A percentile compares a stretch with the other conserved stretches of the same genome.
Evolutionary conservation across 1,284 basidiomycete species (phyloP).

Genomic region (Inonotus hispidus): DNA sequence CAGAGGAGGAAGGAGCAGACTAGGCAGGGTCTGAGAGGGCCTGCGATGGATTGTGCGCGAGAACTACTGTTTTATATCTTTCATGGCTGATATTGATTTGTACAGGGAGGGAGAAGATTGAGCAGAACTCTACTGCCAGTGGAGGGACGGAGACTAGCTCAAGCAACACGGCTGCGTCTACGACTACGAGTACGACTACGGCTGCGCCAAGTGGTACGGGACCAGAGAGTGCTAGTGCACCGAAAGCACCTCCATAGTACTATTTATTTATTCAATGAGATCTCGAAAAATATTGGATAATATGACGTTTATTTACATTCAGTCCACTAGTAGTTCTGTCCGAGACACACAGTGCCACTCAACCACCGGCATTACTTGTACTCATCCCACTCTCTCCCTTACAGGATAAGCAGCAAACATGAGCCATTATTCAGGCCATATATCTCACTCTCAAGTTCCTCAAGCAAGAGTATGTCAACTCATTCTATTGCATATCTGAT

Average conservation of each 20-base stretch:
- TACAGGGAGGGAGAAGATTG: not conserved
- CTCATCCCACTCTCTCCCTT: not conserved
- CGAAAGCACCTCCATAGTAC: not conserved
- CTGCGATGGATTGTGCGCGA: slow-evolving; percentile 37
- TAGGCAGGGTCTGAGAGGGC: slow-evolving; percentile 29
- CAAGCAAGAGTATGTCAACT: not conserved
- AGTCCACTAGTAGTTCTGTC: too few relatives aligned
- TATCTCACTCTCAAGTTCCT: not conserved
- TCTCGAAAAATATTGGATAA: not conserved
- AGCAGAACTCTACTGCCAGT: not conserved
- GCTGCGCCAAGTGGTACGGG: too few relatives aligned
- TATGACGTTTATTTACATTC: not conserved
- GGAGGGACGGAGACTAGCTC: not conserved
- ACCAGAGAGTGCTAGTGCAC: too few relatives aligned
- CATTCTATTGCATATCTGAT: not conserved
- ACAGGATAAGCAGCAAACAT: not conserved
- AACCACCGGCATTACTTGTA: not conserved
- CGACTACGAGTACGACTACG: not conserved
- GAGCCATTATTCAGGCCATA: not conserved
- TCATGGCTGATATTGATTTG: not conserved
- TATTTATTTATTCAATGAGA: not conserved
- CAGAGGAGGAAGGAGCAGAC: slow-evolving; percentile 32
- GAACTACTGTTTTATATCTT: too few relatives aligned
- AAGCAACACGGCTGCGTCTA: not conserved
- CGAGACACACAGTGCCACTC: not conserved